These are phyloP conservation scores for Naganishia vaughanmartiniae DNA, from an alignment of 768 basidiomycete species.

Conservation along the genomic window DNA sequence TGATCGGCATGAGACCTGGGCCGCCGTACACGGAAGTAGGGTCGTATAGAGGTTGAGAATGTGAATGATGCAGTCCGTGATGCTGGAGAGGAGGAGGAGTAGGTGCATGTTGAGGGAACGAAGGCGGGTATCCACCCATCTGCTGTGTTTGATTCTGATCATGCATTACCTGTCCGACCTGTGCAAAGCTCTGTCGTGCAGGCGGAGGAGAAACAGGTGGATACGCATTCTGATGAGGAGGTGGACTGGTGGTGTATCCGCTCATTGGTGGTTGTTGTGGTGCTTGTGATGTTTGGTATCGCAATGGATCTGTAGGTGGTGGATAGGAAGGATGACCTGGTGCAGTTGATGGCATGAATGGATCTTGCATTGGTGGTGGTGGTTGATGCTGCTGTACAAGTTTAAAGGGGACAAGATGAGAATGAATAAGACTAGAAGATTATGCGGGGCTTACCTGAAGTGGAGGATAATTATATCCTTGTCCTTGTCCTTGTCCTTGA, in stretches of 20 bases:
- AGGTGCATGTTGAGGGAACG: neutral
- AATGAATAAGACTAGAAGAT: neutral
- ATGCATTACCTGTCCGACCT: conserved; percentile 8
- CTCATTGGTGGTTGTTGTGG: neutral
- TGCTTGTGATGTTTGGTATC: neutral
- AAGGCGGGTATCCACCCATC: neutral
- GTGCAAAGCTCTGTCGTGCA: neutral
- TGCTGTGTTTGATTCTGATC: conserved; percentile 5
- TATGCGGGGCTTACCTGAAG: neutral
- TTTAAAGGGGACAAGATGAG: neutral
- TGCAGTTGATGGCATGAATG: neutral
- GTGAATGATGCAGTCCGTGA: neutral
- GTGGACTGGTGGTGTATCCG: conserved; percentile 12
- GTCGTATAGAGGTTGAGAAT: conserved; percentile 8
- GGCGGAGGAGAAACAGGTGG: conserved; percentile 4
- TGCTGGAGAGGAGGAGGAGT: neutral
- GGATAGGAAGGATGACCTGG: neutral
- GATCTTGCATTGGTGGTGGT: conserved; percentile 15
- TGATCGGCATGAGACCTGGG: no score
- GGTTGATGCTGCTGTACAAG: neutral
- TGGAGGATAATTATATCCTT: neutral
- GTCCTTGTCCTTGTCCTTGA: neutral
- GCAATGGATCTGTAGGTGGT: neutral
- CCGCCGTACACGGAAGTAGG: neutral
- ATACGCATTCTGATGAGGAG: neutral